Evolutionary conservation across 345 rosid species (phyloP).

Genomic region (Gossypium thurberi): DNA sequence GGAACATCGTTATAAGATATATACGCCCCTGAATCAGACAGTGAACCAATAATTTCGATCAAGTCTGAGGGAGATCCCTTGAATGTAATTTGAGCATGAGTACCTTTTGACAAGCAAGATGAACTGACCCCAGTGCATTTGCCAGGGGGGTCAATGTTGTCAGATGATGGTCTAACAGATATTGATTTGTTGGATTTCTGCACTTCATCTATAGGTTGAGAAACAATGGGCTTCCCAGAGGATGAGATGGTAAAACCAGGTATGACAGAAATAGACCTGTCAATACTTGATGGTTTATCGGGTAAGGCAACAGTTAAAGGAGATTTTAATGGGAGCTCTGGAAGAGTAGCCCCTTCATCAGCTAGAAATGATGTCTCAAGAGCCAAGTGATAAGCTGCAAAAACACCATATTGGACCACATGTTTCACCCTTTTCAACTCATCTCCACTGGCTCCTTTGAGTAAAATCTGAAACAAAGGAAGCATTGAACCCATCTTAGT

Average conservation of each 20-base stretch:
- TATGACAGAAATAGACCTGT: constrained; percentile 79
- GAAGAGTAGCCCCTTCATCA: constrained; percentile 94
- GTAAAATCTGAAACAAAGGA: constrained; percentile 60
- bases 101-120: constrained; percentile 22
- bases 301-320: constrained; percentile 88
- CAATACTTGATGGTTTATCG: constrained; percentile 59
- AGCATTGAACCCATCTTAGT: background rate
- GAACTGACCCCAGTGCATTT: constrained; percentile 27
- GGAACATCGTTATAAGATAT: constrained; percentile 16
- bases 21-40: constrained; percentile 13
- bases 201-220: constrained; percentile 32
- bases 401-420: constrained; percentile 93
- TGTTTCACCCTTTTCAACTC: constrained; percentile 91
- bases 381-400: constrained; percentile 98
- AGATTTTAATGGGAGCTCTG: constrained; percentile 76
- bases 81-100: constrained; percentile 12
- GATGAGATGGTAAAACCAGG: constrained; percentile 61
- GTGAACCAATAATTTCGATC: constrained; percentile 11
- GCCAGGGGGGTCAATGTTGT: constrained; percentile 24
- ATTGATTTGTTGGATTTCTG: constrained; percentile 28
- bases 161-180: constrained; percentile 20
- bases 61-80: constrained; percentile 15
- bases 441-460: constrained; percentile 87
- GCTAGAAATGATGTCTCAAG: constrained; percentile 97
- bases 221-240: constrained; percentile 32